These are phyloP conservation scores for Claviceps quebecensis DNA, from an alignment of 2,329 filamentous ascomycete genomes.

Conservation along the genomic window DNA sequence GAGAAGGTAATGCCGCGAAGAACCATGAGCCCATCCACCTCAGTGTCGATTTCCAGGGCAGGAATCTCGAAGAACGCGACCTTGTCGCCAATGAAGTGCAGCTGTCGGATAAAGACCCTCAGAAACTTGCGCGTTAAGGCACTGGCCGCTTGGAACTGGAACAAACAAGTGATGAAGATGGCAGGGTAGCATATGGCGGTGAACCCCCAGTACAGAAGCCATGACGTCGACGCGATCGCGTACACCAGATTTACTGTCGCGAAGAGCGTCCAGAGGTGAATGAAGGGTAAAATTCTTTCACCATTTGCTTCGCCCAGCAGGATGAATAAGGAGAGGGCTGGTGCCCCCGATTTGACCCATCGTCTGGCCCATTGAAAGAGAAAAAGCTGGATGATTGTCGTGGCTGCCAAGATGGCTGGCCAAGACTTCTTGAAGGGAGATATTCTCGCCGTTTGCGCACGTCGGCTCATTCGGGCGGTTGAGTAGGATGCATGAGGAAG, in stretches of 20 bases:
- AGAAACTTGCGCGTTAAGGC: neutral
- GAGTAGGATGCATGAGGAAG: neutral
- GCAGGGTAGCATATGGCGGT: conserved; percentile 2
- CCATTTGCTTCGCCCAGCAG: conserved; percentile 2
- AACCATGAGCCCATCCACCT: conserved; percentile 5
- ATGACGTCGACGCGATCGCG: conserved; percentile 4
- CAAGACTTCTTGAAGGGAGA: neutral
- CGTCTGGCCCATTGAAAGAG: conserved; percentile 3
- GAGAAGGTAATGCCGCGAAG: conserved; percentile 3
- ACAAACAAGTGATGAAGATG: conserved; percentile 2
- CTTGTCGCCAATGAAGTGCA: conserved; percentile 6
- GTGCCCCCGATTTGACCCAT: conserved; percentile 3
- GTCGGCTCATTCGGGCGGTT: neutral
- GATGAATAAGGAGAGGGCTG: neutral
- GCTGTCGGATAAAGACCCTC: conserved; percentile 1
- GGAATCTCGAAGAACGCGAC: conserved; percentile 4
- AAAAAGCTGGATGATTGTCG: neutral
- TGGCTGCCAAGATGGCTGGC: conserved; percentile 3
- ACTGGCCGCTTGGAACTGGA: neutral
- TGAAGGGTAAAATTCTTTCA: neutral
- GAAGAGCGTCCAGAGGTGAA: conserved; percentile 3
- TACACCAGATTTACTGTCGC: conserved; percentile 3
- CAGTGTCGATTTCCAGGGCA: conserved; percentile 3
- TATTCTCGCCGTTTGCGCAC: neutral
- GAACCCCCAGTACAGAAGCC: conserved; percentile 4